These are phyloP conservation scores for Quercus gilva DNA, from an alignment of 306 rosid genomes.

Conservation along the genomic window DNA sequence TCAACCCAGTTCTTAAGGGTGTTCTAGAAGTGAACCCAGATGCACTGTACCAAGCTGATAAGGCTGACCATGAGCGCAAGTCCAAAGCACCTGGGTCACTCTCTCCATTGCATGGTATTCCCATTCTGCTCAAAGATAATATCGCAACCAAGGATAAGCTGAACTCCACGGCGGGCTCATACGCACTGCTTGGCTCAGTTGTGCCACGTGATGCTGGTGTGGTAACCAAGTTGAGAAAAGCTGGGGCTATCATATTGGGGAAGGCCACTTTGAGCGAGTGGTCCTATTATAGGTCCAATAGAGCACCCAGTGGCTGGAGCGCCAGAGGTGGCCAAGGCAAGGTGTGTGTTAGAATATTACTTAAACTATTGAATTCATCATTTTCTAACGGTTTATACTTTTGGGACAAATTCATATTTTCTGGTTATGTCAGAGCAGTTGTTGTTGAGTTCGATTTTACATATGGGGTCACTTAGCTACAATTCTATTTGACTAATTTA, in stretches of 20 bases:
- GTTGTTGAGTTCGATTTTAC: no score
- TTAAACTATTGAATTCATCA: no score
- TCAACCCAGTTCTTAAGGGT: conserved; percentile 31
- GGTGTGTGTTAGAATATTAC: conserved; percentile 17
- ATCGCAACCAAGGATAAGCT: conserved; percentile 62
- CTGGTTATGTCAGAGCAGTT: no score
- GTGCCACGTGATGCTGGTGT: conserved; percentile 54
- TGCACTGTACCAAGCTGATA: conserved; percentile 38
- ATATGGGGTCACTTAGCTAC: no score
- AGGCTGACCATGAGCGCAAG: conserved; percentile 32
- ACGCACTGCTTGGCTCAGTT: conserved; percentile 44
- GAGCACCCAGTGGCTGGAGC: conserved; percentile 41
- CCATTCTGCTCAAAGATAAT: conserved; percentile 52
- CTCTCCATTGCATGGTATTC: conserved; percentile 51
- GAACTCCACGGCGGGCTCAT: conserved; percentile 60
- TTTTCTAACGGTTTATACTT: no score
- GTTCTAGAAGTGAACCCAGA: conserved; percentile 60
- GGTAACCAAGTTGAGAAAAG: conserved; percentile 39
- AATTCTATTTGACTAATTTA: no score
- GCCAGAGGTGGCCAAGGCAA: conserved; percentile 55
- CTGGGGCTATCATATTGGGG: conserved; percentile 56
- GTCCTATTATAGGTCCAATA: conserved; percentile 31
- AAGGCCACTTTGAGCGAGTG: conserved; percentile 61
- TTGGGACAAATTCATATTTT: no score
- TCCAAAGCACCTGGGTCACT: not conserved